Base-by-base conservation (phyloP, 2,329 filamentous ascomycete species). In the Ascochyta pisi region DNA sequence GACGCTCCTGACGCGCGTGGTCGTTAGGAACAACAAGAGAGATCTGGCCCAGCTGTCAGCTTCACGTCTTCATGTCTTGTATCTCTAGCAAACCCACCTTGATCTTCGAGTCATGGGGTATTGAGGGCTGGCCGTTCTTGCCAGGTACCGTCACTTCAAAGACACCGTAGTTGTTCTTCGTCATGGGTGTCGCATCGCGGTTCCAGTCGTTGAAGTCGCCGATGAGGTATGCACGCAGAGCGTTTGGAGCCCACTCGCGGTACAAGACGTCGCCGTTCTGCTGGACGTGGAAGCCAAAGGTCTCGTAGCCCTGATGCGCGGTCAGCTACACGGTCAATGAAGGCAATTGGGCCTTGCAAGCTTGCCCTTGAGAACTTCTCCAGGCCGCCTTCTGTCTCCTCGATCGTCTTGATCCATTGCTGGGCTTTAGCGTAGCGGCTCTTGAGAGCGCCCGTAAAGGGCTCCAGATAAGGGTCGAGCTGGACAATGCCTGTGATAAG, bases 131-230 rank as follows among this genome's bases (percentile, higher is more conserved):
- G 31, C 93, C 92, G 70, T 92, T 78, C 54, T 84, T 85, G 42
- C 89, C 86, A 10, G 91, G 90, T 8, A 99, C 67, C 1, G 81
- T 85, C 48, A 97, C 87, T 71, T 96, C 90, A 79, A 94, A 99
- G 26, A 96, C 88, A 4, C 95, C 95, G 73, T 86, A 98, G 37
- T 83, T 77, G 70, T 96, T 86, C 79, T 90, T 95, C 70, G 85
- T 89, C 95, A 99, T 96, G 47, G 89, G 87, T 66, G 95, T 90
- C 23, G 92, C 86, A 60, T 87, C 85, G 68, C 88, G 83, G 74
- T 96, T 87, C 95, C 95, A 99, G 65, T 86, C 85, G 78, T 99
- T 99, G 82, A 98, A 99, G 67, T 98, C 95, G 59, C 95, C 95
- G 66, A 96, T 89, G 48, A 99, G 84, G 73, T 88, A 92, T 45